phyloP scores from a whole-genome alignment of 176 grass and related monocot genomes.

The Aegilops speltoides region DNA sequence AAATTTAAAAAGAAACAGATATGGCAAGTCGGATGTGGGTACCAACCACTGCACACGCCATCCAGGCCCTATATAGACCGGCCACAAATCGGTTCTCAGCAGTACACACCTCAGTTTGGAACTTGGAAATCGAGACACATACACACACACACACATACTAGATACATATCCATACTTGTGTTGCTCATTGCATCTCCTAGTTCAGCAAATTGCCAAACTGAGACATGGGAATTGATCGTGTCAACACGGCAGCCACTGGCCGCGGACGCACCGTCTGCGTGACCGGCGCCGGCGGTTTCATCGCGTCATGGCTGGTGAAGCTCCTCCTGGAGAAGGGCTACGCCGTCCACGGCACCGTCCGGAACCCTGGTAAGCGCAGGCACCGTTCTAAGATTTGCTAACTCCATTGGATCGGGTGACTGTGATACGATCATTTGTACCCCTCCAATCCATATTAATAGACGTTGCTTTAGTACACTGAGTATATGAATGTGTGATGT shows the following conservation, averaged over 20 bases:
- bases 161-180: not conserved
- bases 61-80: not conserved
- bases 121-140: not conserved
- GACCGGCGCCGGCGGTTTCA: constrained; percentile 59
- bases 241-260: not conserved
- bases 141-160: not conserved
- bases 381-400: not conserved
- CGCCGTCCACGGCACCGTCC: constrained; percentile 50
- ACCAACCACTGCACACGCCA: not conserved
- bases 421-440: too few species aligned
- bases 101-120: not conserved
- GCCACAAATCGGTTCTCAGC: not conserved
- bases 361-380: constrained; percentile 40
- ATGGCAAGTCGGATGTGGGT: not conserved
- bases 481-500: too few species aligned
- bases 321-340: constrained; percentile 59
- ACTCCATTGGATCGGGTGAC: not conserved
- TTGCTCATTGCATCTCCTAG: not conserved
- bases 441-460: too few species aligned
- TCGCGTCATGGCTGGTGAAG: constrained; percentile 73
- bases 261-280: constrained; percentile 46
- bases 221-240: not conserved
- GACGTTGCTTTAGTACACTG: too few species aligned
- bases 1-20: not conserved
- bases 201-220: not conserved